These are phyloP conservation scores for Asclepias syriaca DNA, from an alignment of 257 asterid species.

Conservation along the genomic window DNA sequence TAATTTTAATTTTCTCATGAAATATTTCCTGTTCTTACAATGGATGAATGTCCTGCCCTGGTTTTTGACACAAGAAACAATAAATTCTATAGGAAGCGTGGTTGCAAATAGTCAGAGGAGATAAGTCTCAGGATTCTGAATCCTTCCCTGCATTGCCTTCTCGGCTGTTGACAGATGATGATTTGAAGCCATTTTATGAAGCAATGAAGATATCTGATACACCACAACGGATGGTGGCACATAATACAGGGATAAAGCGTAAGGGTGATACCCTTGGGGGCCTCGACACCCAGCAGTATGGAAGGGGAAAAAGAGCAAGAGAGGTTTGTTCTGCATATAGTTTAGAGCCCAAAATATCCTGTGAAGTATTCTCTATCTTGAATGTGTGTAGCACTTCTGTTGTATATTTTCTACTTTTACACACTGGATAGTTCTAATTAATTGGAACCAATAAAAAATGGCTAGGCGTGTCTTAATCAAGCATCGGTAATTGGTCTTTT, in stretches of 20 bases:
- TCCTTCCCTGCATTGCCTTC: conserved; percentile 71
- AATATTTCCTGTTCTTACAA: conserved; percentile 8
- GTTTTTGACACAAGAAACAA: conserved; percentile 14
- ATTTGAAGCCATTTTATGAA: conserved; percentile 71
- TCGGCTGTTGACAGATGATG: conserved; percentile 78
- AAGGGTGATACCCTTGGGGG: conserved; percentile 76
- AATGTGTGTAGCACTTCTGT: background rate
- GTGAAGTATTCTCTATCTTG: no score
- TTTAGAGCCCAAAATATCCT: background rate
- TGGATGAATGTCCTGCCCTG: background rate
- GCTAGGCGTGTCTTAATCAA: background rate
- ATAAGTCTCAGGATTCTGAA: conserved; percentile 43
- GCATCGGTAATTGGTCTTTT: background rate
- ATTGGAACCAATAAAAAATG: background rate
- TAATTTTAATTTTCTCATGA: conserved; percentile 27
- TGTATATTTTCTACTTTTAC: background rate
- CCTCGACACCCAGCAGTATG: conserved; percentile 91
- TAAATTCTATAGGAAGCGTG: conserved; percentile 53
- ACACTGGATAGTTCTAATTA: background rate
- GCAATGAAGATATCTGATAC: conserved; percentile 76
- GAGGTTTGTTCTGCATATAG: conserved; percentile 49
- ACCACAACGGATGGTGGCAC: conserved; percentile 36
- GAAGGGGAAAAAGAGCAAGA: conserved; percentile 97
- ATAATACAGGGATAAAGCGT: conserved; percentile 64
- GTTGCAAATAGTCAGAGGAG: conserved; percentile 49